phyloP scores from a whole-genome alignment of 169 alveolate genomes.

The Eimeria brunetti region DNA sequence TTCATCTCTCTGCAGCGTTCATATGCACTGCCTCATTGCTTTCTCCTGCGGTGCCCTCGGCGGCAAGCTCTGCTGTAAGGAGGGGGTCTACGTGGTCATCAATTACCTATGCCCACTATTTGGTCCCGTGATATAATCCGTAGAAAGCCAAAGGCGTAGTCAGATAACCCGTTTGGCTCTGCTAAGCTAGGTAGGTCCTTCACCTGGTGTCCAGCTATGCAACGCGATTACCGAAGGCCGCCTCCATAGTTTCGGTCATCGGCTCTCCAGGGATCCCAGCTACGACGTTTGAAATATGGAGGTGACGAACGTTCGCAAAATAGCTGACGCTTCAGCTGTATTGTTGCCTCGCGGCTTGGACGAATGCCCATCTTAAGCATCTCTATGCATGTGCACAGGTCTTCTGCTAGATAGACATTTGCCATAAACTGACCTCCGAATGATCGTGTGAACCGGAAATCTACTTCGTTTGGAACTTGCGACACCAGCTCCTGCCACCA shows the following conservation, averaged over 20 bases:
- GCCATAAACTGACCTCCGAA: background rate
- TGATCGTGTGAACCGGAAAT: background rate
- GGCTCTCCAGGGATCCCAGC: background rate
- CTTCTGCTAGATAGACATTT: background rate
- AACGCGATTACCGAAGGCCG: background rate
- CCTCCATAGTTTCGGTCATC: background rate
- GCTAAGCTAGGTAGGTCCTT: background rate
- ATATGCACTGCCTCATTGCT: too few relatives aligned
- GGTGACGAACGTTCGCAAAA: background rate
- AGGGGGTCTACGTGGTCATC: background rate
- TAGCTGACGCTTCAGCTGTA: conserved; percentile 1
- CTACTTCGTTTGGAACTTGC: background rate
- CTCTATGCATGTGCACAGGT: background rate
- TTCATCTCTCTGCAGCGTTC: too few relatives aligned
- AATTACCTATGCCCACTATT: background rate
- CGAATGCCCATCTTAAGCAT: conserved; percentile 2
- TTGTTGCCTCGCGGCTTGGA: background rate
- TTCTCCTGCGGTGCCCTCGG: too few relatives aligned
- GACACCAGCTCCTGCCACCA: conserved; percentile 15
- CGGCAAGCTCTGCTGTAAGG: background rate
- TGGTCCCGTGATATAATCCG: background rate
- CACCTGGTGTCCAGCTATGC: background rate
- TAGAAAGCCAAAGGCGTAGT: background rate
- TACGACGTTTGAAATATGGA: background rate
- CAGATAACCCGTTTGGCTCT: background rate